These are phyloP conservation scores for Aureobasidium sp. DNA, from an alignment of 2,329 filamentous ascomycete species.

Conservation along the genomic window DNA sequence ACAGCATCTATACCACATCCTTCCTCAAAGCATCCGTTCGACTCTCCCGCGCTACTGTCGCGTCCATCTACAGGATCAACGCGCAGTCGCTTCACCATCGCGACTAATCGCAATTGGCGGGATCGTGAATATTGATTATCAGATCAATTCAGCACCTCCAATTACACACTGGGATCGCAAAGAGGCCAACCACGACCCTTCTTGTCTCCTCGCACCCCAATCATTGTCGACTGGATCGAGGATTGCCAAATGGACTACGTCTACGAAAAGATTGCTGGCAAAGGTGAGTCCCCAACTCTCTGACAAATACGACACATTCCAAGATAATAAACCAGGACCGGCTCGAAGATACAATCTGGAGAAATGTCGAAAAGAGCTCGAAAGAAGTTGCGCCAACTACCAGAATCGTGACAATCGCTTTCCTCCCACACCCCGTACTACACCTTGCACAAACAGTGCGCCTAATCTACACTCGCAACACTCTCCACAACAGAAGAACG, in stretches of 20 bases:
- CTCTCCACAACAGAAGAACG: neutral
- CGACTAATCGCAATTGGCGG: neutral
- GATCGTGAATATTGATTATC: neutral
- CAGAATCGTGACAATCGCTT: neutral
- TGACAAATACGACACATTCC: neutral
- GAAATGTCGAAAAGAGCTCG: slow-evolving; percentile 9
- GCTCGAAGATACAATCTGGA: neutral
- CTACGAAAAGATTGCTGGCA: slow-evolving; percentile 11
- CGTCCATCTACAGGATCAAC: neutral
- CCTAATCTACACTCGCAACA: neutral
- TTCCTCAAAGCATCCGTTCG: neutral
- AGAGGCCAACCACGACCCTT: neutral
- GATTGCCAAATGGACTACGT: neutral
- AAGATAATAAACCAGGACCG: neutral
- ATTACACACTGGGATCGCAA: neutral
- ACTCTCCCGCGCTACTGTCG: neutral
- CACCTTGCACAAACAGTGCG: neutral
- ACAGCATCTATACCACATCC: neutral
- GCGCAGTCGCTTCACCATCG: neutral
- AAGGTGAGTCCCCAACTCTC: neutral
- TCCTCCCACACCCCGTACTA: neutral
- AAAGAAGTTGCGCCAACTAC: neutral
- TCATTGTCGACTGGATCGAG: neutral
- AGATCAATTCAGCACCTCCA: neutral
- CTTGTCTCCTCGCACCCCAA: neutral